Evolutionary conservation across 257 asterid species (phyloP).

Genomic region (Scutellaria galericulata): DNA sequence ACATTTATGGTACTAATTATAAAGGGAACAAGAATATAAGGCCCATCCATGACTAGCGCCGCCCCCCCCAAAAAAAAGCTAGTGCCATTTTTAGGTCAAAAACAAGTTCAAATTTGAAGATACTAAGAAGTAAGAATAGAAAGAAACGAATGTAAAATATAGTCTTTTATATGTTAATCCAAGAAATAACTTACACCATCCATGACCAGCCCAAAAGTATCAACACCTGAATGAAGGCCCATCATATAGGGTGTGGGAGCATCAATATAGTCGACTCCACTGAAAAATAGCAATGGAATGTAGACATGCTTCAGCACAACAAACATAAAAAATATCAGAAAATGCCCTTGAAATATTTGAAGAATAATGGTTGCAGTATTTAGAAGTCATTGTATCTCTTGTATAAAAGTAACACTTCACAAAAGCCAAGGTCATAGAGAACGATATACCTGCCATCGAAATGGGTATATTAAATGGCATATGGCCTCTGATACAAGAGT

Average conservation of each 20-base stretch:
- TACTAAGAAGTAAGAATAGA: background rate
- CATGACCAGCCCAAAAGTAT: slow-evolving; percentile 87
- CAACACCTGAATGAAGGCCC: slow-evolving; percentile 99
- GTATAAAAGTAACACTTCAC: slow-evolving; percentile 30
- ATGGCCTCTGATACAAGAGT: slow-evolving; percentile 97
- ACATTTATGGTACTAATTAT: slow-evolving; percentile 19
- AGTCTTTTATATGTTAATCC: slow-evolving; percentile 21
- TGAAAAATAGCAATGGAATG: slow-evolving; percentile 98
- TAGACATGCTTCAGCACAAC: slow-evolving; percentile 97
- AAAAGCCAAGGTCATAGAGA: slow-evolving; percentile 29
- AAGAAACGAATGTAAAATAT: slow-evolving; percentile 2
- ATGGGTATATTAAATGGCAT: slow-evolving; percentile 97
- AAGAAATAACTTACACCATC: slow-evolving; percentile 87
- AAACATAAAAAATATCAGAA: slow-evolving; percentile 62
- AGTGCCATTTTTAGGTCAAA: background rate
- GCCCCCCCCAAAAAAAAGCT: background rate
- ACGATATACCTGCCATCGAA: slow-evolving; percentile 91
- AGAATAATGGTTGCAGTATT: slow-evolving; percentile 36
- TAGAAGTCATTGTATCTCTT: slow-evolving; percentile 23
- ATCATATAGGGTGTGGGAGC: slow-evolving; percentile 99
- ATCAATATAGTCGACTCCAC: slow-evolving; percentile 99
- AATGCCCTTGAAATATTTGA: slow-evolving; percentile 39
- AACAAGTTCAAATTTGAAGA: slow-evolving; percentile 8
- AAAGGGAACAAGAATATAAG: no score
- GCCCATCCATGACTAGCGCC: background rate